Evolutionary conservation across 164 flowering plant genomes (phyloP).

Genomic region (Macadamia integrifolia): DNA sequence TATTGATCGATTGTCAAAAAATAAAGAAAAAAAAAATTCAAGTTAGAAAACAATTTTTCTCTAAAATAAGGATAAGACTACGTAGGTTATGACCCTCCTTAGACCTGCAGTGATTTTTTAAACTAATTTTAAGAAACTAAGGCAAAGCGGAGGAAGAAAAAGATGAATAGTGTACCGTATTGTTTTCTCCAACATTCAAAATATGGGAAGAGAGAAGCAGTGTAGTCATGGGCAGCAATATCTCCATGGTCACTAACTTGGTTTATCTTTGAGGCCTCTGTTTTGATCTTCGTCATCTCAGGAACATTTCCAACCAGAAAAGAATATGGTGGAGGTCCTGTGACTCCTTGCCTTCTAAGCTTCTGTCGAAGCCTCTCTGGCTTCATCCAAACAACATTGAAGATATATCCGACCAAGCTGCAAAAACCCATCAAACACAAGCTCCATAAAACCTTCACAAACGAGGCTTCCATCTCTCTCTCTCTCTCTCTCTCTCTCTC

Average conservation of each 20-base stretch:
- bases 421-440: no score
- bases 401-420: background rate
- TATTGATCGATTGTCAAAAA: no score
- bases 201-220: background rate
- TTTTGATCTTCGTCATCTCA: constrained; percentile 7
- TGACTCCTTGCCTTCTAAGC: constrained; percentile 7
- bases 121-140: no score
- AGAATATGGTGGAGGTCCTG: constrained; percentile 7
- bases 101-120: no score
- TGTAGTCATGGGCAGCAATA: background rate
- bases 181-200: background rate
- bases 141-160: no score
- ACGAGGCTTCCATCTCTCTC: no score
- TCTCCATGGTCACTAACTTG: background rate
- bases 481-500: no score
- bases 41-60: no score
- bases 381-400: background rate
- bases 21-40: no score
- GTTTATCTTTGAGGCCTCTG: background rate
- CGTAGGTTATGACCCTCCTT: no score
- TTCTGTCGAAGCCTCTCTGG: constrained; percentile 6
- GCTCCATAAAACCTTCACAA: no score
- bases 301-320: constrained; percentile 5
- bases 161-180: background rate
- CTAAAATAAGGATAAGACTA: no score